Evolutionary conservation across 2,329 filamentous ascomycete species (phyloP), one percentile per base, ranked within the genome.

Genomic region (Cercospora janseana): DNA sequence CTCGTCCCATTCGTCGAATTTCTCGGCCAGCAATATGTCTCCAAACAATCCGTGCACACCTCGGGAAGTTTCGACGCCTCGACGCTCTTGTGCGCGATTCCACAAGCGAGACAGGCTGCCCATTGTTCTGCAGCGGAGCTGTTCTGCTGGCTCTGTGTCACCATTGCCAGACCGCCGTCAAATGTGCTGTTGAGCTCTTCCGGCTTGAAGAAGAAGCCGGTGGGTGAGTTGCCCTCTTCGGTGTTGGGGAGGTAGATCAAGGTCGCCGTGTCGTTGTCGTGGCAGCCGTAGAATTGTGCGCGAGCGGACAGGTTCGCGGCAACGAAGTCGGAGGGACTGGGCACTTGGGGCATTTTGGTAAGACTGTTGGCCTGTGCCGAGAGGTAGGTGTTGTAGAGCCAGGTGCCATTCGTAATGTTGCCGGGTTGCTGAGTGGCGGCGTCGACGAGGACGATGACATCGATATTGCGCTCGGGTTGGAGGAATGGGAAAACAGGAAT

Each of bases 391-490:
- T 47, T 46, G 49, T 49, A 55, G 32, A 55, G 15, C 31, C 20
- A 52, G 6, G 37, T 42, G 16, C 52, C 52, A 23, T 52, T 49
- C 1, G 52, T 55, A 29, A 52, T 46, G 27, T 55, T 55, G 46
- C 13, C 15, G 4, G 52, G 48, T 10, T 32, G 29, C 15, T 46
- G 26, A 20, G 44, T 52, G 3, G 31, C 32, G 20, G 49, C 49
- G 18, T 55, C 52, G 44, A 55, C 27, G 16, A 55, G 35, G 45
- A 55, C 47, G 13, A 55, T 52, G 8, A 55, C 52, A 31, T 55
- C 49, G n/a, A 55, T 15, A 12, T 43, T 31, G 13, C 52, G 43
- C 32, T 40, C 31, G 13, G 43, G 44, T 15, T 52, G 49, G 10
- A 55, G 43, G 16, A 32, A 55, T 4, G 52, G 52, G 24, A 55